Evolutionary conservation across 2,329 filamentous ascomycete genomes (phyloP).

Genomic region (Aspergillus terreus): DNA sequence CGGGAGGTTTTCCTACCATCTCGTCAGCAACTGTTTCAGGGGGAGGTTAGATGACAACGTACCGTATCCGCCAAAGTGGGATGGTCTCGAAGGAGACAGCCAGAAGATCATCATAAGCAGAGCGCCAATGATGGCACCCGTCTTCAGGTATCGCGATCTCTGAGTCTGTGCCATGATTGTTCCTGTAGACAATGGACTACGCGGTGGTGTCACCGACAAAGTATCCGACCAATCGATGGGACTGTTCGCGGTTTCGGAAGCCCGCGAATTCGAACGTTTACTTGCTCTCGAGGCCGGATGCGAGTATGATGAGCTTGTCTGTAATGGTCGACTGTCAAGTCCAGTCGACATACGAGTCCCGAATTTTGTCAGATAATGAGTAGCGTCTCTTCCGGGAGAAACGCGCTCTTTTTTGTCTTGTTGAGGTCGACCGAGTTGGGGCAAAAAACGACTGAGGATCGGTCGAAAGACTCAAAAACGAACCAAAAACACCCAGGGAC

Average conservation of each 20-base stretch:
- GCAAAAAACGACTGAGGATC: constrained; percentile 14
- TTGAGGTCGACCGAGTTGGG: constrained; percentile 8
- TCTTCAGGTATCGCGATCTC: constrained; percentile 59
- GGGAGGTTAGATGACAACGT: not conserved
- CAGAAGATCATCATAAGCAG: constrained; percentile 57
- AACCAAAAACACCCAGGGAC: constrained; percentile 22
- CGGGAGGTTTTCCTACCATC: constrained; percentile 22
- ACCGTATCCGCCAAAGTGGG: constrained; percentile 23
- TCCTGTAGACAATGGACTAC: constrained; percentile 33
- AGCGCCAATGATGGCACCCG: constrained; percentile 57
- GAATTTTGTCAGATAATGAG: constrained; percentile 11
- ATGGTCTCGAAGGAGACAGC: constrained; percentile 41
- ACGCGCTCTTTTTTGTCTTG: constrained; percentile 3
- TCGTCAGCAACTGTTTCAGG: not conserved
- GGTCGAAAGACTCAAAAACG: constrained; percentile 17
- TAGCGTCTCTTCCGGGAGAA: constrained; percentile 18
- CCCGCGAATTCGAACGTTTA: constrained; percentile 53
- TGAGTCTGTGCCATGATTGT: constrained; percentile 60
- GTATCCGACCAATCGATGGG: constrained; percentile 47
- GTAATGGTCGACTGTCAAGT: constrained; percentile 47
- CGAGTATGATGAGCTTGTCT: constrained; percentile 53
- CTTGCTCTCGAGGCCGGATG: constrained; percentile 44
- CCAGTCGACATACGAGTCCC: constrained; percentile 54
- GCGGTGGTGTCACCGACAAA: constrained; percentile 33
- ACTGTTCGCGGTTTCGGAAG: constrained; percentile 40